These are phyloP conservation scores for Dentiscutata heterogama DNA, from an alignment of 371 early-diverging fungal species.

Conservation along the genomic window DNA sequence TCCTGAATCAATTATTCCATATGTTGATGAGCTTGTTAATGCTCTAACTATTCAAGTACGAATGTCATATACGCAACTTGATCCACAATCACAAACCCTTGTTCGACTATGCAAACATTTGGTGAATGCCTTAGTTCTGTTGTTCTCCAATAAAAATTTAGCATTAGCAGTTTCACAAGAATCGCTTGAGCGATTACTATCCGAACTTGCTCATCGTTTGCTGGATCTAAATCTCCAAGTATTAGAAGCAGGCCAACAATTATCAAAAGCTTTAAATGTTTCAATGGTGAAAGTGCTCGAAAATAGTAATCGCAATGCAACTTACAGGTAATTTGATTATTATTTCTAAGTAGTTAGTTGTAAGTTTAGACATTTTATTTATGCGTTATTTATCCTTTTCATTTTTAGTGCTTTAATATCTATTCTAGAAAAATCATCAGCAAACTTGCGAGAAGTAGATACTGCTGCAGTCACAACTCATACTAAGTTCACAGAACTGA, in stretches of 20 bases:
- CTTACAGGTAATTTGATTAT: constrained; percentile 64
- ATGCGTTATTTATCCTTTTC: background rate
- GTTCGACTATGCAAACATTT: constrained; percentile 81
- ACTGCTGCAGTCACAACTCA: constrained; percentile 65
- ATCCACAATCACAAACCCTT: constrained; percentile 59
- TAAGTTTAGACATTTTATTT: background rate
- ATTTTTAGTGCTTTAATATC: constrained; percentile 64
- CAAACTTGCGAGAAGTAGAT: constrained; percentile 48
- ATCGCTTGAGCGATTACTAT: constrained; percentile 72
- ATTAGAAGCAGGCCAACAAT: constrained; percentile 70
- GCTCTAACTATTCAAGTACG: constrained; percentile 85
- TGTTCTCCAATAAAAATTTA: constrained; percentile 77
- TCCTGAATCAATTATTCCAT: constrained; percentile 65
- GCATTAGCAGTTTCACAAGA: constrained; percentile 70
- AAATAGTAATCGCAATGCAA: constrained; percentile 79
- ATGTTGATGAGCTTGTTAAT: constrained; percentile 75
- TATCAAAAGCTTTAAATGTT: constrained; percentile 85
- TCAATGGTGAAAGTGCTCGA: constrained; percentile 91
- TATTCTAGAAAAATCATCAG: constrained; percentile 53
- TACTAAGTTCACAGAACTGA: constrained; percentile 83
- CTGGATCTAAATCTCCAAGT: constrained; percentile 78
- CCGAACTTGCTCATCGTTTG: constrained; percentile 81
- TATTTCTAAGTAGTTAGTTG: background rate
- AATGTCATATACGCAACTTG: constrained; percentile 75
- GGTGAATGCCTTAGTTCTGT: constrained; percentile 77